Percentiles rank a stretch among this genome's conserved stretches.
Evolutionary conservation across 2,329 filamentous ascomycete genomes (phyloP).

Genomic region (Apiospora rasikravindrae): DNA sequence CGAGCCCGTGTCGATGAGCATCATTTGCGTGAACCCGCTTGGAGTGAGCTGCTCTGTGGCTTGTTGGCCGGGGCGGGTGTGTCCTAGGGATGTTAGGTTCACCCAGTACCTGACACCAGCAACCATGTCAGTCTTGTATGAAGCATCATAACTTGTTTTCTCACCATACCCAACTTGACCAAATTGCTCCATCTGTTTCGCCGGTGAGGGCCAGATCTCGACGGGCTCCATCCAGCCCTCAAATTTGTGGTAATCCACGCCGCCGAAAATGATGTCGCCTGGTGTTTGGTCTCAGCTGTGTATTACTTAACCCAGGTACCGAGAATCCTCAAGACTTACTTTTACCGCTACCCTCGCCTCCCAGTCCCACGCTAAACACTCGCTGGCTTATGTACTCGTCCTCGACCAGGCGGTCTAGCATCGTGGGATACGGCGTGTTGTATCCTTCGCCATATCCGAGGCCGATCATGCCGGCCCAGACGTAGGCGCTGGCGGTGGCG

Average conservation of each 20-base stretch:
- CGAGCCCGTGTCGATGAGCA: constrained; percentile 66
- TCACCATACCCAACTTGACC: constrained; percentile 41
- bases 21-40: constrained; percentile 45
- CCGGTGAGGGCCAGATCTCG: constrained; percentile 42
- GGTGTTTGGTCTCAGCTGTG: background rate
- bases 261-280: constrained; percentile 51
- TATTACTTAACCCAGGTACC: accelerated
- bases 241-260: constrained; percentile 52
- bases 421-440: constrained; percentile 41
- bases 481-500: constrained; percentile 42
- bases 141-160: background rate
- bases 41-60: constrained; percentile 27
- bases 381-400: constrained; percentile 41
- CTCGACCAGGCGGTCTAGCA: constrained; percentile 41
- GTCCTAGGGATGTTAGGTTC: constrained; percentile 43
- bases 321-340: constrained; percentile 30
- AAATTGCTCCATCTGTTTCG: constrained; percentile 39
- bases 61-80: constrained; percentile 35
- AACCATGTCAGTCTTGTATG: background rate
- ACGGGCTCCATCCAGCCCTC: constrained; percentile 41
- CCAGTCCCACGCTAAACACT: constrained; percentile 43
- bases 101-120: constrained; percentile 39
- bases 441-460: constrained; percentile 43
- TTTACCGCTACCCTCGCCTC: constrained; percentile 39
- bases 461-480: constrained; percentile 44